phyloP scores from a whole-genome alignment of 225 moss, liverwort and hornwort genomes.

The Pseudoscleropodium purum region DNA sequence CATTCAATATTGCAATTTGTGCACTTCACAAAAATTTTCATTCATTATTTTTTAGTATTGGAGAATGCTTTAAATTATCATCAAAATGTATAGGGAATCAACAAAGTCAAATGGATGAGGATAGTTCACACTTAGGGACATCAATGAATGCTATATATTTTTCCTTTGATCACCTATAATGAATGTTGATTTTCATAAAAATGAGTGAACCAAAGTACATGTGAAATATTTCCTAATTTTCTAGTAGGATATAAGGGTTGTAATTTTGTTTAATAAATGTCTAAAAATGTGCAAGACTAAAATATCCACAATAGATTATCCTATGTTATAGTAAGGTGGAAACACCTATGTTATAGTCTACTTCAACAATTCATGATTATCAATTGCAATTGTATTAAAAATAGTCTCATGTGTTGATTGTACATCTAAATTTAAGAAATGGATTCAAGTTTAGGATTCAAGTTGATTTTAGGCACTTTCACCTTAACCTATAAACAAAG shows the following conservation, averaged over 20 bases:
- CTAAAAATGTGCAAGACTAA: background rate
- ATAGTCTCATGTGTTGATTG: no score
- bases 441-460: background rate
- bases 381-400: no score
- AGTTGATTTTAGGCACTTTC: background rate
- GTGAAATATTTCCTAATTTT: background rate
- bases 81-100: rapidly evolving
- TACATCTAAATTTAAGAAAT: background rate
- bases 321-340: background rate
- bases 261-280: rapidly evolving
- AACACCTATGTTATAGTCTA: background rate
- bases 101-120: background rate
- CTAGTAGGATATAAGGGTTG: rapidly evolving
- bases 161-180: background rate
- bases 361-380: no score
- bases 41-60: background rate
- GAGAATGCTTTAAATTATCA: background rate
- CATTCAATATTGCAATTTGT: background rate
- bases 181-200: background rate
- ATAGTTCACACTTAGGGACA: background rate
- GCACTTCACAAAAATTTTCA: background rate
- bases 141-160: background rate
- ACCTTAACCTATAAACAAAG: no score
- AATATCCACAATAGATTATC: no score
- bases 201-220: background rate